Evolutionary conservation across 768 basidiomycete species (phyloP), one percentile per base, ranked within the genome.

Genomic region (Pisolithus orientalis): DNA sequence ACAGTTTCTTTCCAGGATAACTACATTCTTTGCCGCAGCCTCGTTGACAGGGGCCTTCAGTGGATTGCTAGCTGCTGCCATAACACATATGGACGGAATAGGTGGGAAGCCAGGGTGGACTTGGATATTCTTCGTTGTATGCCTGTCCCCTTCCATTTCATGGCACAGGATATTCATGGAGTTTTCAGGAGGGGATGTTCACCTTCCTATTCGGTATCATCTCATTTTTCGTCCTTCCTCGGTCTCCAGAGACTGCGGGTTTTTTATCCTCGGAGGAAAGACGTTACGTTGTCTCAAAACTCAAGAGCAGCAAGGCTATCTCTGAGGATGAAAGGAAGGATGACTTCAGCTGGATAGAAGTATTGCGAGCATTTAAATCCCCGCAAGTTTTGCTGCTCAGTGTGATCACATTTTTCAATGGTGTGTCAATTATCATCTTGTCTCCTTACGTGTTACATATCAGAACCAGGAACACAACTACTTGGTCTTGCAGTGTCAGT

Each of bases 11-110:
- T 17, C 13, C 9, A 76, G 75, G 16, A 59, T 75, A 42, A 70
- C 74, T 0, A 46, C 64, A 0, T 74, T 76, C 56, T 73, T 68
- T 47, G 66, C 68, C 1, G 61, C 72, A 6, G 73, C 80, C 1
- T 81, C 81, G 17, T 67, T 81, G 5, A 75, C 83, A 0, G 80
- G 81, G 1, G 77, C 80, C 0, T 83, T 84, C 57, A 83, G 82
- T 7, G 85, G 85, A 38, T 66, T 87, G 6, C 72, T 87, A 2
- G 83, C 84, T 1, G 70, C 80, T 28, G 82, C 73, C 1, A 83
- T 87, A 47, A 59, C 72, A 16, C 64, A 79, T 10, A 34, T 34
- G 34, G 34, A 34, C 13, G 34, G 34, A 34, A 34, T 14, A 14
- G 34, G 34, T 13, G 34, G 80, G 3, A 73, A 68, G 49, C 70